Percentiles rank a stretch among this genome's conserved stretches.
Evolutionary conservation across 2,329 filamentous ascomycete species (phyloP).

Genomic region (Fusarium keratoplasticum): DNA sequence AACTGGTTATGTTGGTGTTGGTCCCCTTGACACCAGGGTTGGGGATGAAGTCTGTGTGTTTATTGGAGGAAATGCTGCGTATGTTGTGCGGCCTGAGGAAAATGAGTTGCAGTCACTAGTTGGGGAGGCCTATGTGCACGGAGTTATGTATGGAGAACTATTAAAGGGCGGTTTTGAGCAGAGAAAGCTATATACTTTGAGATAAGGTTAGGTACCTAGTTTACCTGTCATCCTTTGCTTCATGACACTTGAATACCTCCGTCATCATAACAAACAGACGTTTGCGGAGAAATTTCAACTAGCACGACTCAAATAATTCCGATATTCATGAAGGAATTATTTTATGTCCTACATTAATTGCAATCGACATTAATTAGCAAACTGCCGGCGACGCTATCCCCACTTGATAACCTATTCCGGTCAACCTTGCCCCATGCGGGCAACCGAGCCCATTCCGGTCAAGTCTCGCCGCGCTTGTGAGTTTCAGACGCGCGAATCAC

Average conservation of each 20-base stretch:
- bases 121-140: conserved; percentile 16
- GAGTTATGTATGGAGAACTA: conserved; percentile 22
- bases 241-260: neutral
- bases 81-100: conserved; percentile 5
- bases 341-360: neutral
- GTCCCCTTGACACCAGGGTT: neutral
- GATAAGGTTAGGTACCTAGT: neutral
- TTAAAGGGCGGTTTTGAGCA: neutral
- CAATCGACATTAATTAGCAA: neutral
- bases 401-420: neutral
- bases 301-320: neutral
- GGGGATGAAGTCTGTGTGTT: conserved; percentile 12
- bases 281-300: neutral
- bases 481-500: conserved; percentile 13
- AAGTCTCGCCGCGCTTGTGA: neutral
- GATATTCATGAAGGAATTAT: neutral
- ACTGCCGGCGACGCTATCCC: neutral
- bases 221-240: neutral
- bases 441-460: neutral
- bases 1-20: conserved; percentile 11
- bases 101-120: neutral
- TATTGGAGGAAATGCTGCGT: conserved; percentile 5
- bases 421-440: neutral
- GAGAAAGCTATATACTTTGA: neutral
- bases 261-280: neutral